phyloP scores from a whole-genome alignment of 441 rosid species.

The Rhodomyrtus psidioides region DNA sequence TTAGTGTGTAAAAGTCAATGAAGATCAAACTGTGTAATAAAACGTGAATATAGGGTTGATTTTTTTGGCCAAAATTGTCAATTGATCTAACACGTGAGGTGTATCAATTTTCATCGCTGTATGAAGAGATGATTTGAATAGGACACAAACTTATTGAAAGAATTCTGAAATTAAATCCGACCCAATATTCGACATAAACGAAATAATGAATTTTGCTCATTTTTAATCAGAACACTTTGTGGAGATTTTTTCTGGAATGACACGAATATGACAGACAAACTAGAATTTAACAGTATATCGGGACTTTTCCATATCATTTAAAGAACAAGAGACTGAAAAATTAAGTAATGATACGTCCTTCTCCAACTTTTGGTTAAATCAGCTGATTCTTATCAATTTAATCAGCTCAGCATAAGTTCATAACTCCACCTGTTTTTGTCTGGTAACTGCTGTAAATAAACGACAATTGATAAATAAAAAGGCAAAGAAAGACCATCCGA shows the following conservation, averaged over 20 bases:
- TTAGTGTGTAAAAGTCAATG: not conserved
- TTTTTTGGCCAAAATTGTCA: not conserved
- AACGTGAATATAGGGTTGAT: not conserved
- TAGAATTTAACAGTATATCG: not conserved
- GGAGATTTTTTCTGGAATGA: not conserved
- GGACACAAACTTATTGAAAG: not conserved
- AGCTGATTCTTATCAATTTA: not conserved
- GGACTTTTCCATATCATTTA: not conserved
- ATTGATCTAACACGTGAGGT: not conserved
- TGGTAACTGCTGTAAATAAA: not conserved
- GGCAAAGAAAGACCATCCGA: not conserved
- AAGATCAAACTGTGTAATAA: not conserved
- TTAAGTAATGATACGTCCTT: not conserved
- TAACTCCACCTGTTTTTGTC: not conserved
- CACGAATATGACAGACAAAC: not conserved
- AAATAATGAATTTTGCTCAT: not conserved
- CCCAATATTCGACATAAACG: not conserved
- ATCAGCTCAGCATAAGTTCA: not conserved
- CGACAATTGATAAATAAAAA: not conserved
- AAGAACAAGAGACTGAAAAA: not conserved
- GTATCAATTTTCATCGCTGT: not conserved
- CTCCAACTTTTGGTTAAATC: not conserved
- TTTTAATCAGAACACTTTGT: not conserved
- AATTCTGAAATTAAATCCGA: not conserved
- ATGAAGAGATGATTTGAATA: not conserved